Percentiles rank a stretch among this genome's conserved stretches.
These are phyloP conservation scores for Fraxinus excelsior DNA, from an alignment of 257 asterid genomes.

Conservation along the genomic window DNA sequence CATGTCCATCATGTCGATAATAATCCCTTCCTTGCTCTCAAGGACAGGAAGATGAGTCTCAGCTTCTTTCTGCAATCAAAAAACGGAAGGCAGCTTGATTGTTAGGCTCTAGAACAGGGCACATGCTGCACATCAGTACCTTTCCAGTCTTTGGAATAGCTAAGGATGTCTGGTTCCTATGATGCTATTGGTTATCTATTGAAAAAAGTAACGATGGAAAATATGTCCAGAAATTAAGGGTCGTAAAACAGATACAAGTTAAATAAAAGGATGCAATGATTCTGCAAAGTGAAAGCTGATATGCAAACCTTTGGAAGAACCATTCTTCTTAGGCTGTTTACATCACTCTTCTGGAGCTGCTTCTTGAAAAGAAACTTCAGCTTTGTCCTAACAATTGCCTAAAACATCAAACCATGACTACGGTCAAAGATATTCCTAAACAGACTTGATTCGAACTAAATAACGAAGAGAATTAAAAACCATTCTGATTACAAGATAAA, in stretches of 20 bases:
- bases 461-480: not conserved
- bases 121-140: not conserved
- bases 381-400: slow-evolving; percentile 43
- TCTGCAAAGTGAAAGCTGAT: not conserved
- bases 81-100: not conserved
- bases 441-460: not conserved
- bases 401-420: not conserved
- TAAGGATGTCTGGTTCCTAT: not conserved
- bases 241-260: not conserved
- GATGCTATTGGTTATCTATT: not conserved
- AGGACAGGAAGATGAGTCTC: slow-evolving; percentile 52
- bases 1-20: slow-evolving; percentile 44
- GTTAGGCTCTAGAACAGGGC: not conserved
- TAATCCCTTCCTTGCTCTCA: slow-evolving; percentile 51
- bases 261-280: not conserved
- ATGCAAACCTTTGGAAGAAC: slow-evolving; percentile 56
- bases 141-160: not conserved
- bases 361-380: slow-evolving; percentile 52
- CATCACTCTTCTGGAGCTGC: slow-evolving; percentile 59
- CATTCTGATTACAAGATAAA: no score
- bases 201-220: not conserved
- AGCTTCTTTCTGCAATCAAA: slow-evolving; percentile 46
- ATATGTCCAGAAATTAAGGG: not conserved
- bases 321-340: slow-evolving; percentile 46
- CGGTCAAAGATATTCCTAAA: slow-evolving; percentile 4